Conservation (phyloP, 2,329 filamentous ascomycete species). For the Elsinoe arachidis region DNA sequence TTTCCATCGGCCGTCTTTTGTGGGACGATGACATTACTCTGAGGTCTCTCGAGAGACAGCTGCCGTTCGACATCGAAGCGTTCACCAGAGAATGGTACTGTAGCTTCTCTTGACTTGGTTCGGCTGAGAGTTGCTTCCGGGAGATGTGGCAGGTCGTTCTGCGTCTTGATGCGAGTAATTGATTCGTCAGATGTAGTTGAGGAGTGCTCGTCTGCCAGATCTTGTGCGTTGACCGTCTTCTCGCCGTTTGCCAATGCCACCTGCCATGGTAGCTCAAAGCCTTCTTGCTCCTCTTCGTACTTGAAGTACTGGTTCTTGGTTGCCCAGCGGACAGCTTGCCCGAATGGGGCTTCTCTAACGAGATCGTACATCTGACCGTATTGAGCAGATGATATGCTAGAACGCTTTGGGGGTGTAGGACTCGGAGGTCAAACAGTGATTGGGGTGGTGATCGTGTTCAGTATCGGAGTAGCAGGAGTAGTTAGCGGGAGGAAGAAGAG, state of each 20-base stretch:
- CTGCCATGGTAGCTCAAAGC: slow-evolving; percentile 35
- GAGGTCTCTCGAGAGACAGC: slow-evolving; percentile 9
- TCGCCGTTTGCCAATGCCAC: not conserved
- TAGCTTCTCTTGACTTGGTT: slow-evolving; percentile 8
- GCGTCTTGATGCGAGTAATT: slow-evolving; percentile 13
- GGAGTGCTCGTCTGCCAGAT: slow-evolving; percentile 11
- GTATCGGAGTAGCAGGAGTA: not conserved
- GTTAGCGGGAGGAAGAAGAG: not conserved
- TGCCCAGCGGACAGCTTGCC: slow-evolving; percentile 37
- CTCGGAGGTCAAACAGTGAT: not conserved
- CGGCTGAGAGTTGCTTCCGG: slow-evolving; percentile 5
- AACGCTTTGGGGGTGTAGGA: not conserved
- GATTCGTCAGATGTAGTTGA: not conserved
- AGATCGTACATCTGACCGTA: slow-evolving; percentile 25
- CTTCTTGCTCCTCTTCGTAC: slow-evolving; percentile 45
- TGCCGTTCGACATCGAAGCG: slow-evolving; percentile 1
- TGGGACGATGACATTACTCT: slow-evolving; percentile 15
- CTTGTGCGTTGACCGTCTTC: not conserved
- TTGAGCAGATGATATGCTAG: not conserved
- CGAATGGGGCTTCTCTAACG: slow-evolving; percentile 39
- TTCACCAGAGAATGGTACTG: not conserved
- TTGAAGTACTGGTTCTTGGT: slow-evolving; percentile 35
- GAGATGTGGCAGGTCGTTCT: not conserved
- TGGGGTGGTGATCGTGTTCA: not conserved
- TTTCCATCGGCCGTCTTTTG: slow-evolving; percentile 40